phyloP scores from a whole-genome alignment of 73 alveolate genomes.

The Stentor coeruleus region DNA sequence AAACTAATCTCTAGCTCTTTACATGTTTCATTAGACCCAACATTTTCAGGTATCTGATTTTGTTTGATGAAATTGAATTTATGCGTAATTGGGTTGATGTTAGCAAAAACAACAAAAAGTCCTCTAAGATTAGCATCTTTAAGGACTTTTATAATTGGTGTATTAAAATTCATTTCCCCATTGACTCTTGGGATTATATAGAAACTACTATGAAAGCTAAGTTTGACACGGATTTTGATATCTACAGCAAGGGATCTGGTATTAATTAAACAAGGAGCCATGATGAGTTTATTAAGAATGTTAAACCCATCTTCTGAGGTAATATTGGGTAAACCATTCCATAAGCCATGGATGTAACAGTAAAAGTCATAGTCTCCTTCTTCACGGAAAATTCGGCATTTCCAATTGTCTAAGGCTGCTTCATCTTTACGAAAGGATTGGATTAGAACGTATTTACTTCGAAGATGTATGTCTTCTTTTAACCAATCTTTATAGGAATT shows the following conservation, averaged over 20 bases:
- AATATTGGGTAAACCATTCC: background rate
- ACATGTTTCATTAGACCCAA: background rate
- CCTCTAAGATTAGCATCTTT: background rate
- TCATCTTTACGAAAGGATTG: background rate
- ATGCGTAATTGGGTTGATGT: background rate
- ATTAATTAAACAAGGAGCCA: background rate
- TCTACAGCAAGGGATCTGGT: background rate
- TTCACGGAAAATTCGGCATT: background rate
- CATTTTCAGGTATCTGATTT: background rate
- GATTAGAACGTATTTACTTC: background rate
- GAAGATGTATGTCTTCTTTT: background rate
- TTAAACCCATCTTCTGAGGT: background rate
- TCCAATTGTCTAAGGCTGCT: background rate
- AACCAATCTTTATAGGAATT: background rate
- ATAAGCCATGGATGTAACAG: background rate
- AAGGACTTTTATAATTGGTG: background rate
- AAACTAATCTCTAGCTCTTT: background rate
- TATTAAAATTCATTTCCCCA: too few relatives aligned
- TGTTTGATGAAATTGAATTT: background rate
- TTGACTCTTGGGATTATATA: background rate
- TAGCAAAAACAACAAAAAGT: background rate
- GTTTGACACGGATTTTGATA: background rate
- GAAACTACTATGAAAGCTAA: background rate
- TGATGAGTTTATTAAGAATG: too few relatives aligned
- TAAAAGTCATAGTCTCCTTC: slow-evolving; percentile 3